Evolutionary conservation across 768 basidiomycete genomes (phyloP).

Genomic region (Gloeostereum incarnatum): DNA sequence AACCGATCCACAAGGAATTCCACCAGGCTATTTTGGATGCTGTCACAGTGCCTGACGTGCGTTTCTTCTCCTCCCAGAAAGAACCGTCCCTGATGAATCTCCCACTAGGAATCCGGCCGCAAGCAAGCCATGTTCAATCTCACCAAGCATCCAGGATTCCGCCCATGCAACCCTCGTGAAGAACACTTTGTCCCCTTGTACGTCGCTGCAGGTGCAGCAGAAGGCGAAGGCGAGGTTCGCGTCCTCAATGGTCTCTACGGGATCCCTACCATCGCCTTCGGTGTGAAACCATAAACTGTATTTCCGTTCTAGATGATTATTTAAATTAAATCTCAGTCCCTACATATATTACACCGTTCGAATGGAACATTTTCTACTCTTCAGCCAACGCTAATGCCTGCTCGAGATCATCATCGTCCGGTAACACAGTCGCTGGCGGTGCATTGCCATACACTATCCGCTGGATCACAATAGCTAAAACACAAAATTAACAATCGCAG

Average conservation of each 20-base stretch:
- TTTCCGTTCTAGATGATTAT: too few species aligned
- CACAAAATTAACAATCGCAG: constrained; percentile 8
- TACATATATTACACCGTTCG: too few species aligned
- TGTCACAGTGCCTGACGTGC: constrained; percentile 37
- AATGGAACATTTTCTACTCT: too few species aligned
- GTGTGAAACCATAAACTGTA: constrained; percentile 24
- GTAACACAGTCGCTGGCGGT: constrained; percentile 42
- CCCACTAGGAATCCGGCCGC: constrained; percentile 35
- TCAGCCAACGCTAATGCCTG: constrained; percentile 62
- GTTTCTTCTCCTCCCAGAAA: constrained; percentile 11
- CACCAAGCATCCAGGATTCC: constrained; percentile 51
- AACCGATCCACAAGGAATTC: constrained; percentile 41
- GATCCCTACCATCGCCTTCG: constrained; percentile 59
- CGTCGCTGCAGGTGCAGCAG: constrained; percentile 67
- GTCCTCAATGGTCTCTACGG: constrained; percentile 48
- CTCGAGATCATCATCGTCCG: constrained; percentile 62
- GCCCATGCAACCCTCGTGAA: constrained; percentile 60
- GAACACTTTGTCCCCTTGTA: constrained; percentile 82
- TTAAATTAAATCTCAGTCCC: too few species aligned
- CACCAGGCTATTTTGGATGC: constrained; percentile 52
- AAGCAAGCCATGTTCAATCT: constrained; percentile 48
- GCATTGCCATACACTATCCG: constrained; percentile 66
- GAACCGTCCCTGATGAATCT: constrained; percentile 2
- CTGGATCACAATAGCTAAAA: constrained; percentile 61
- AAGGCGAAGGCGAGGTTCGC: constrained; percentile 36